These are phyloP conservation scores for Chondrus crispus DNA, from an alignment of 23 red algal species.

Conservation along the genomic window DNA sequence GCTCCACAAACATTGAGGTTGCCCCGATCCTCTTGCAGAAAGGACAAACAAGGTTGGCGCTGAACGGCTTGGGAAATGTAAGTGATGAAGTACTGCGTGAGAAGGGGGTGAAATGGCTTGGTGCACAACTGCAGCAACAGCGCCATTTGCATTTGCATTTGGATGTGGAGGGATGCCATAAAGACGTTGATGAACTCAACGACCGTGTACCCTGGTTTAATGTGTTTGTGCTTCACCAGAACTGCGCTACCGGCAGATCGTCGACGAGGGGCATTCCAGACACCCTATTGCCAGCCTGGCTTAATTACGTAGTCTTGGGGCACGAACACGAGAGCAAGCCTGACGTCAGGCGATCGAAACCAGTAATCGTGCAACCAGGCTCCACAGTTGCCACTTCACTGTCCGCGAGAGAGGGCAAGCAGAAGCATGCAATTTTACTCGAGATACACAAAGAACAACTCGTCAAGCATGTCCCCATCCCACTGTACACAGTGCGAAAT, in stretches of 20 bases:
- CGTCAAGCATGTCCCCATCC: constrained; percentile 66
- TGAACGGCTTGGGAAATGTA: constrained; percentile 94
- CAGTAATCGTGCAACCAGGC: constrained; percentile 88
- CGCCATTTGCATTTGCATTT: neutral
- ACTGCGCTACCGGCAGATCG: constrained; percentile 69
- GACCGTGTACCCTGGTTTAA: constrained; percentile 50
- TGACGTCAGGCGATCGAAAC: constrained; percentile 61
- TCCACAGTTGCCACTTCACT: constrained; percentile 93
- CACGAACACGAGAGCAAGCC: constrained; percentile 92
- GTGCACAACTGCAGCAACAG: neutral
- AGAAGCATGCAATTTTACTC: constrained; percentile 81
- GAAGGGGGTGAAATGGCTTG: constrained; percentile 68
- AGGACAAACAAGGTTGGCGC: constrained; percentile 65
- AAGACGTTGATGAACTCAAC: neutral
- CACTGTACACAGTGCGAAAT: constrained; percentile 77
- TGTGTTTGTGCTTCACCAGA: constrained; percentile 94
- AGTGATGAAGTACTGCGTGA: constrained; percentile 86
- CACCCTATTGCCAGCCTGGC: constrained; percentile 80
- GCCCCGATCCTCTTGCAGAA: constrained; percentile 80
- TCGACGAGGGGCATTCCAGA: constrained; percentile 52
- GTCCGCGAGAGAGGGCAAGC: constrained; percentile 58
- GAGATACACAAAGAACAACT: constrained; percentile 46
- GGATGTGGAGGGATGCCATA: neutral
- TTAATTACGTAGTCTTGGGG: constrained; percentile 94
- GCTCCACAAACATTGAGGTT: constrained; percentile 61